phyloP scores from a whole-genome alignment of 2,329 filamentous ascomycete genomes.

The Fusarium abutilonis region DNA sequence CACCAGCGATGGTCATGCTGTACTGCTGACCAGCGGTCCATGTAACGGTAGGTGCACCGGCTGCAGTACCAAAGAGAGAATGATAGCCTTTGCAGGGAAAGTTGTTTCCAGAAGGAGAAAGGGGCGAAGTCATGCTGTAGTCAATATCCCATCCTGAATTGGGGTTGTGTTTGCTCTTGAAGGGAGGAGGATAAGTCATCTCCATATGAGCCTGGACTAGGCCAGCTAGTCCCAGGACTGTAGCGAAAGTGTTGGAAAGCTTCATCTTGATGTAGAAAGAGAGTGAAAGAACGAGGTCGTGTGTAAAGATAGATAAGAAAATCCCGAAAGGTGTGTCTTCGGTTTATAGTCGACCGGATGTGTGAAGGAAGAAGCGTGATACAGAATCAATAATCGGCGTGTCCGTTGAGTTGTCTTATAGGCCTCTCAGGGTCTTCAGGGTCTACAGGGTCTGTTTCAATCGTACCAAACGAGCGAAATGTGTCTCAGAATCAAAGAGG shows the following conservation, averaged over 20 bases:
- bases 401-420: constrained; percentile 29
- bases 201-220: constrained; percentile 64
- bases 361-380: constrained; percentile 7
- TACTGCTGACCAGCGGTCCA: constrained; percentile 72
- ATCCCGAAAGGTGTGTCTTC: constrained; percentile 5
- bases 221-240: constrained; percentile 54
- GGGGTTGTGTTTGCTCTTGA: constrained; percentile 63
- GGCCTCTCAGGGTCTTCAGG: background rate
- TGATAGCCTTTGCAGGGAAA: constrained; percentile 79
- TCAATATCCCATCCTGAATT: constrained; percentile 62
- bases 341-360: background rate
- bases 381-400: background rate
- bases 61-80: constrained; percentile 56
- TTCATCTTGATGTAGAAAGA: constrained; percentile 18
- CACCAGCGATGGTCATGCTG: constrained; percentile 70
- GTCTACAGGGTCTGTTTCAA: background rate
- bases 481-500: constrained; percentile 26
- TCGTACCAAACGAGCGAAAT: constrained; percentile 14
- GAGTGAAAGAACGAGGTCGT: background rate
- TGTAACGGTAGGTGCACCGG: constrained; percentile 64
- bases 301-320: background rate
- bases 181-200: constrained; percentile 61
- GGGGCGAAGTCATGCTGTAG: constrained; percentile 76
- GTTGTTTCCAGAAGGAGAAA: constrained; percentile 67
- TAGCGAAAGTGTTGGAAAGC: constrained; percentile 42